Evolutionary conservation across 1,139 yeast species (phyloP).

Genomic region (Scheffersomyces segobiensis): DNA sequence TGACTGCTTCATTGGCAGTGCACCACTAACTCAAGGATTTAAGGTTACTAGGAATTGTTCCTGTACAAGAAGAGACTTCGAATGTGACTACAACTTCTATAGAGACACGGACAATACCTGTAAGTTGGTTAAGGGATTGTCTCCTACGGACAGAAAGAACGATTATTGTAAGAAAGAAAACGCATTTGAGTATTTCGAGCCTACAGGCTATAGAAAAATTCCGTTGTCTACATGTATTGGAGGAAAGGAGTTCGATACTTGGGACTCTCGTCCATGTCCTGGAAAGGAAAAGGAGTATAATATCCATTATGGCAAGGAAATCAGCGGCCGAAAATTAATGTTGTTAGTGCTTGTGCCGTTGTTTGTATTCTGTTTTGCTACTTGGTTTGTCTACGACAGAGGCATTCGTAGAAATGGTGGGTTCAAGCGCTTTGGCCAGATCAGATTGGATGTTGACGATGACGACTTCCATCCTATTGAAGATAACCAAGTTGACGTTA

Average conservation of each 20-base stretch:
- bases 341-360: conserved; percentile 60
- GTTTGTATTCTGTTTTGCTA: conserved; percentile 52
- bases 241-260: conserved; percentile 66
- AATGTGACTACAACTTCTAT: conserved; percentile 86
- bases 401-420: conserved; percentile 84
- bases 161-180: conserved; percentile 59
- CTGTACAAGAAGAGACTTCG: conserved; percentile 87
- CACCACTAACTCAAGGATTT: conserved; percentile 65
- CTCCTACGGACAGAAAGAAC: conserved; percentile 62
- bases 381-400: conserved; percentile 77
- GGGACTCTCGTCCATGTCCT: conserved; percentile 78
- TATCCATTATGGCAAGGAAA: conserved; percentile 55
- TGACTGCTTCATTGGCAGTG: conserved; percentile 82
- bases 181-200: conserved; percentile 69
- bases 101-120: conserved; percentile 82
- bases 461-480: conserved; percentile 66
- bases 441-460: conserved; percentile 68
- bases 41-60: conserved; percentile 66
- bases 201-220: conserved; percentile 78
- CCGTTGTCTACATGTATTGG: conserved; percentile 76
- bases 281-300: conserved; percentile 74
- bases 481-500: conserved; percentile 61
- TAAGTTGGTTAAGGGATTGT: conserved; percentile 69
- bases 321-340: conserved; percentile 55
- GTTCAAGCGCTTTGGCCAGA: conserved; percentile 79